Evolutionary conservation across 2,329 filamentous ascomycete species (phyloP).

Genomic region (Niveomyces coronatus): DNA sequence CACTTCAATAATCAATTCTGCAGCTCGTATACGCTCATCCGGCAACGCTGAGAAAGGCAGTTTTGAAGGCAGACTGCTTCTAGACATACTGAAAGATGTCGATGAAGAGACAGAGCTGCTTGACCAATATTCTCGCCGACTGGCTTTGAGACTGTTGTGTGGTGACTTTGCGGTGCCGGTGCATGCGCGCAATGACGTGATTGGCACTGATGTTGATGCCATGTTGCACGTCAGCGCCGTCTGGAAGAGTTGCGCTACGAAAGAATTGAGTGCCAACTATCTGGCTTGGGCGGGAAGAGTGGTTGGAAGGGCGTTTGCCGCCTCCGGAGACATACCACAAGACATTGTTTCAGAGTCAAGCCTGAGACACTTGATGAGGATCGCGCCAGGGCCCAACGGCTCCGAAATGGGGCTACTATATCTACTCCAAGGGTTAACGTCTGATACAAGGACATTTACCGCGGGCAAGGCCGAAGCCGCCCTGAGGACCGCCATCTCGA

Average conservation of each 20-base stretch:
- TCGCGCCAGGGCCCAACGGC: slow-evolving; percentile 35
- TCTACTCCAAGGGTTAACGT: slow-evolving; percentile 51
- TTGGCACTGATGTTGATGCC: slow-evolving; percentile 57
- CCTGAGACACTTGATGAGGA: slow-evolving; percentile 38
- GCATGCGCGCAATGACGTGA: slow-evolving; percentile 46
- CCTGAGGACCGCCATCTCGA: slow-evolving; percentile 45
- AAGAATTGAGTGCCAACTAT: slow-evolving; percentile 56
- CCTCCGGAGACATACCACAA: slow-evolving; percentile 56
- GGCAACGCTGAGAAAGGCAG: slow-evolving; percentile 61
- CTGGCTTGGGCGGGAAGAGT: slow-evolving; percentile 77
- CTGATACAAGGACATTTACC: slow-evolving; percentile 42
- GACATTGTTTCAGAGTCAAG: slow-evolving; percentile 51
- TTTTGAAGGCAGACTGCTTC: slow-evolving; percentile 67
- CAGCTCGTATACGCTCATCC: slow-evolving; percentile 53
- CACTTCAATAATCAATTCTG: slow-evolving; percentile 56
- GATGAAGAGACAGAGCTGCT: slow-evolving; percentile 52
- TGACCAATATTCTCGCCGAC: slow-evolving; percentile 55
- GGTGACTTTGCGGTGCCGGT: slow-evolving; percentile 55
- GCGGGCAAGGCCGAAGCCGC: slow-evolving; percentile 52
- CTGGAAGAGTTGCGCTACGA: slow-evolving; percentile 65
- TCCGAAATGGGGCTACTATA: slow-evolving; percentile 56
- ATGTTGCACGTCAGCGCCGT: slow-evolving; percentile 53
- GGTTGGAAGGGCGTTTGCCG: slow-evolving; percentile 72
- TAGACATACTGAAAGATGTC: slow-evolving; percentile 71
- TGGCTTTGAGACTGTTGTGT: slow-evolving; percentile 65